Evolutionary conservation across 1,284 basidiomycete species (phyloP).

Genomic region (Trametes hirsuta): DNA sequence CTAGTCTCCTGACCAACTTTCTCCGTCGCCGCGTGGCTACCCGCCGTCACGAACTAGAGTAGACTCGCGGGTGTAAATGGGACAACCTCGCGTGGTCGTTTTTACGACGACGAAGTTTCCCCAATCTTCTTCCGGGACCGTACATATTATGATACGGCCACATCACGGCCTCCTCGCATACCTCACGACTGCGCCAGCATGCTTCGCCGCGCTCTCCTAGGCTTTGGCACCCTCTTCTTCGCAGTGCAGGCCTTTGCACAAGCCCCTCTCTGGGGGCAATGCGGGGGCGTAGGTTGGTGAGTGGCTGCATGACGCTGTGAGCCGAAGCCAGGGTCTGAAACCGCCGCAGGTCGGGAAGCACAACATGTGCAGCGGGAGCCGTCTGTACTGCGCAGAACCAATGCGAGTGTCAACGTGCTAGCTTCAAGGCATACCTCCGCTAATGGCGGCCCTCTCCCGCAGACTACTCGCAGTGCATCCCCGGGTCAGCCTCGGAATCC

Average conservation of each 20-base stretch:
- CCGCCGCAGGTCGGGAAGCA: slow-evolving; percentile 45
- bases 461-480: slow-evolving; percentile 59
- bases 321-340: slow-evolving; percentile 4
- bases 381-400: slow-evolving; percentile 47
- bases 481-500: slow-evolving; percentile 29
- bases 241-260: slow-evolving; percentile 36
- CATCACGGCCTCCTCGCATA: background rate
- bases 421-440: slow-evolving; percentile 1
- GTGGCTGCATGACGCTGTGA: slow-evolving; percentile 9
- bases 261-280: slow-evolving; percentile 48
- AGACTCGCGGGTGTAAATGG: slow-evolving; percentile 10
- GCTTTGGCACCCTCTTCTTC: slow-evolving; percentile 14
- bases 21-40: slow-evolving; percentile 8
- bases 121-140: slow-evolving; percentile 20
- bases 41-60: background rate
- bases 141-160: slow-evolving; percentile 10
- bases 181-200: slow-evolving; percentile 10
- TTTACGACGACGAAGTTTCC: slow-evolving; percentile 20
- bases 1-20: background rate
- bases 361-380: slow-evolving; percentile 50
- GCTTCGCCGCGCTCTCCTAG: slow-evolving; percentile 18
- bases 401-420: slow-evolving; percentile 37
- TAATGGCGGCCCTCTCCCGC: slow-evolving; percentile 7
- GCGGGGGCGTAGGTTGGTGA: slow-evolving; percentile 53
- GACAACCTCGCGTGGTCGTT: slow-evolving; percentile 20